Conservation (phyloP, 176 grass and related monocot genomes). For the Echinochloa phyllopogon region DNA sequence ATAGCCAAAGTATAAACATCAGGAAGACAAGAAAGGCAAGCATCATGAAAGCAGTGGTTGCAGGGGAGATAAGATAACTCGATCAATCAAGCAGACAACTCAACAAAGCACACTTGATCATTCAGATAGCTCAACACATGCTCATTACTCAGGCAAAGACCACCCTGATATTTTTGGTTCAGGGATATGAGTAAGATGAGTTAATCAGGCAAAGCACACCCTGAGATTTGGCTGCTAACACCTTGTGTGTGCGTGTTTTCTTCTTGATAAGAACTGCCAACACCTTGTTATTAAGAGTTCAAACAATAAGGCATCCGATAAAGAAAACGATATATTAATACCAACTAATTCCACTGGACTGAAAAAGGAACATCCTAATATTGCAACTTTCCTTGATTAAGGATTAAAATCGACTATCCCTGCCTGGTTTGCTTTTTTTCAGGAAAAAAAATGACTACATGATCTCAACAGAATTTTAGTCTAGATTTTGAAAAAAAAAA, state of each 20-base stretch:
- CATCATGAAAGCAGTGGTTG: background rate
- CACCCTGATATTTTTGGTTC: background rate
- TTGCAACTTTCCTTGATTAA: no score
- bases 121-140: background rate
- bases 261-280: no score
- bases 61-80: no score
- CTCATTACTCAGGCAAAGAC: background rate
- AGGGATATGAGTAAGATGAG: background rate
- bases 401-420: no score
- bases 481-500: no score
- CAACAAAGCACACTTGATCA: background rate
- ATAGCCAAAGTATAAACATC: background rate
- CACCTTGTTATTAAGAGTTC: background rate
- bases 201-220: background rate
- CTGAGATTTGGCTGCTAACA: no score
- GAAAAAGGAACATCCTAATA: no score
- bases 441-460: background rate
- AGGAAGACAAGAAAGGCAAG: background rate
- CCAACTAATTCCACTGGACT: no score
- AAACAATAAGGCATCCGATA: background rate
- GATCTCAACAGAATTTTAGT: background rate
- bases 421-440: no score
- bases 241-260: no score
- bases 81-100: background rate
- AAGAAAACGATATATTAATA: background rate